phyloP scores from a whole-genome alignment of 1,284 basidiomycete genomes.

The Afroboletus lepidellus region DNA sequence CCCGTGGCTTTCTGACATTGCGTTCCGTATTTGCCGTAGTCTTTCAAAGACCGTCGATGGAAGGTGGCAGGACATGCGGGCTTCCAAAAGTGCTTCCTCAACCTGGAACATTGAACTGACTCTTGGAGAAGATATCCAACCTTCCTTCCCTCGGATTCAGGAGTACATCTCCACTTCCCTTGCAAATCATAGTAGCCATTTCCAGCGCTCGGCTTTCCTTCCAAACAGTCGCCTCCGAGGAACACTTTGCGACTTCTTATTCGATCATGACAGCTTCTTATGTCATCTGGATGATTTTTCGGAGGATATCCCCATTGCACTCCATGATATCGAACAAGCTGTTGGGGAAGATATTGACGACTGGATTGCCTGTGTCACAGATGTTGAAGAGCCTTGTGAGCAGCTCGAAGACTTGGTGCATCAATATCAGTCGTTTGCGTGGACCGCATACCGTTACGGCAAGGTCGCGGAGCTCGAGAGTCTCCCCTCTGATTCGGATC shows the following conservation, averaged over 20 bases:
- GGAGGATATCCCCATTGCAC: not conserved
- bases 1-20: not conserved
- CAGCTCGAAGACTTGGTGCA: not conserved
- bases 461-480: no score
- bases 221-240: not conserved
- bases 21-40: not conserved
- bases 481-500: not conserved
- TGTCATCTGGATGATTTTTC: not conserved
- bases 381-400: not conserved
- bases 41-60: not conserved
- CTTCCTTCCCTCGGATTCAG: not conserved
- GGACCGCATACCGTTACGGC: not conserved
- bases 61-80: not conserved
- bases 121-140: not conserved
- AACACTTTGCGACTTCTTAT: not conserved
- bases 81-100: no score
- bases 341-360: not conserved
- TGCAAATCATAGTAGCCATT: not conserved
- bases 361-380: not conserved
- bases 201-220: not conserved
- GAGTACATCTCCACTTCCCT: not conserved
- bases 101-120: not conserved
- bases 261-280: not conserved
- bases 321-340: not conserved
- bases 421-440: not conserved